These are phyloP conservation scores for Ophiocordyceps sinensis DNA, from an alignment of 2,329 filamentous ascomycete genomes.

Conservation along the genomic window DNA sequence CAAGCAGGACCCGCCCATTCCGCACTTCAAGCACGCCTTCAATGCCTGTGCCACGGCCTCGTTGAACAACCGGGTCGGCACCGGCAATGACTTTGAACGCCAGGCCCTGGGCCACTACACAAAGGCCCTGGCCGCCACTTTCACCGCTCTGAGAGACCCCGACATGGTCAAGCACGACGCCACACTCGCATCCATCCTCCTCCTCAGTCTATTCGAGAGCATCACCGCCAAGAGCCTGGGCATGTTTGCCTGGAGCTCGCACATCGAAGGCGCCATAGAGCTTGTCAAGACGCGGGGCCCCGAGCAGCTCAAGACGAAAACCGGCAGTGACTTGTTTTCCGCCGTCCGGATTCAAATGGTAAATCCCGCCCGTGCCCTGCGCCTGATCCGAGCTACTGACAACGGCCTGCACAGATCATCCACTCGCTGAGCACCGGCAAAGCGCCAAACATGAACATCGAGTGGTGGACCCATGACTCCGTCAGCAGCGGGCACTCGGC, in stretches of 20 bases:
- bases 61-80: constrained; percentile 32
- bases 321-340: constrained; percentile 39
- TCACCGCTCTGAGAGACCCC: constrained; percentile 35
- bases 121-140: constrained; percentile 35
- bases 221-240: constrained; percentile 40
- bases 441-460: constrained; percentile 32
- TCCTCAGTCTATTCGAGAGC: constrained; percentile 45
- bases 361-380: not conserved
- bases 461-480: constrained; percentile 43
- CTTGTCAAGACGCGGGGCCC: constrained; percentile 41
- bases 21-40: constrained; percentile 39
- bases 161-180: constrained; percentile 32
- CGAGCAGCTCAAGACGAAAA: constrained; percentile 35
- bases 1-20: constrained; percentile 22
- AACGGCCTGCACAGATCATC: constrained; percentile 27
- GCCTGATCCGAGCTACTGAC: not conserved
- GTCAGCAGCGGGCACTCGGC: constrained; percentile 30
- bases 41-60: constrained; percentile 43
- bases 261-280: constrained; percentile 46
- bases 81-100: constrained; percentile 16
- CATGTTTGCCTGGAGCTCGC: constrained; percentile 44
- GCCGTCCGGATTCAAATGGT: constrained; percentile 46
- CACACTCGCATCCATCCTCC: constrained; percentile 41
- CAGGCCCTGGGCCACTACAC: constrained; percentile 35
- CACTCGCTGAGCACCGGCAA: constrained; percentile 38